These are phyloP conservation scores for Amaranthus cruentus DNA, from an alignment of 148 eudicot species.

Conservation along the genomic window DNA sequence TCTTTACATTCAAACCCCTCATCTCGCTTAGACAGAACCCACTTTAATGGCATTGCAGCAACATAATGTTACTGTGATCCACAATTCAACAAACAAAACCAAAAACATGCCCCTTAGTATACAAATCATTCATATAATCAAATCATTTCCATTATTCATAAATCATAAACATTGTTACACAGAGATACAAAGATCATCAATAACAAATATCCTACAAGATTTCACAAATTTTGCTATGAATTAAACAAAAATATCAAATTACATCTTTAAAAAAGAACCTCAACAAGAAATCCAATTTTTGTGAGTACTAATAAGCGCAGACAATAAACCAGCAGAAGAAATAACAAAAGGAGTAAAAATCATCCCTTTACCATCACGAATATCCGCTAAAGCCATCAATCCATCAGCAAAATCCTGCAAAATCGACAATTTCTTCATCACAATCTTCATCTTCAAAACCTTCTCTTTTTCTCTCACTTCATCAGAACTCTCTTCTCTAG, in stretches of 20 bases:
- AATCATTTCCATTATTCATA: neutral
- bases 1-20: no score
- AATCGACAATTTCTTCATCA: slow-evolving; percentile 69
- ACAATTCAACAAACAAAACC: no score
- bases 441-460: slow-evolving; percentile 53
- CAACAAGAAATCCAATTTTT: slow-evolving; percentile 87
- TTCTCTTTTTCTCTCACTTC: slow-evolving; percentile 35
- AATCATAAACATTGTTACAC: neutral
- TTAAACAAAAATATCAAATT: neutral
- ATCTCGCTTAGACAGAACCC: no score
- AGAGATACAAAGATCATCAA: neutral
- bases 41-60: no score
- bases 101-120: no score
- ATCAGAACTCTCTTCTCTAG: slow-evolving; percentile 35
- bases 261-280: slow-evolving; percentile 4
- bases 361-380: slow-evolving; percentile 56
- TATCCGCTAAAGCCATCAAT: slow-evolving; percentile 84
- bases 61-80: no score
- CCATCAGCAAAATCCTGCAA: slow-evolving; percentile 90
- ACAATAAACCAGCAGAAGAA: slow-evolving; percentile 74
- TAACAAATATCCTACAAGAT: neutral
- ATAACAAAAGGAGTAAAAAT: slow-evolving; percentile 52
- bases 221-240: neutral
- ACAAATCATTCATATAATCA: neutral
- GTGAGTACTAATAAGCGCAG: slow-evolving; percentile 78